Conservation (phyloP, 768 basidiomycete species). For the Piloderma croceum region DNA sequence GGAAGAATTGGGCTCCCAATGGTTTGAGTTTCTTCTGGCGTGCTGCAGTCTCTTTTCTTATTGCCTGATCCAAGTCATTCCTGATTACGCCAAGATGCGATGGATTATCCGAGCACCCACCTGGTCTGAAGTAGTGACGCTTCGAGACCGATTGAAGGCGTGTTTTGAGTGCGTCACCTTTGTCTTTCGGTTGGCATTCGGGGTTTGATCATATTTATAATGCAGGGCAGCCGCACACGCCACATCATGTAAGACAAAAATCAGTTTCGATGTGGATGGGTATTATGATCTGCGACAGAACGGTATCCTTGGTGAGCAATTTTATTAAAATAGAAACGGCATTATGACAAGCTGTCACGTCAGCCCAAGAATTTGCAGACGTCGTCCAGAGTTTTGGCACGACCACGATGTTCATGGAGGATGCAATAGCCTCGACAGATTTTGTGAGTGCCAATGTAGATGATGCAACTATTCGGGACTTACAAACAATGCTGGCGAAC, state of each 20-base stretch:
- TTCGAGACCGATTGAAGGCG: slow-evolving; percentile 54
- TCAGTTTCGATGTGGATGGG: slow-evolving; percentile 33
- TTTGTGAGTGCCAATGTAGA: slow-evolving; percentile 47
- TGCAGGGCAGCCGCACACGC: slow-evolving; percentile 63
- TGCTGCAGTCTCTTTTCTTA: neutral
- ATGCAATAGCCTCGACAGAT: slow-evolving; percentile 63
- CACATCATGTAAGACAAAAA: slow-evolving; percentile 48
- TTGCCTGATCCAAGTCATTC: slow-evolving; percentile 53
- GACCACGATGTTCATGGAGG: slow-evolving; percentile 22
- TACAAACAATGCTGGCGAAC: slow-evolving; percentile 6
- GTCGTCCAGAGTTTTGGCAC: slow-evolving; percentile 44
- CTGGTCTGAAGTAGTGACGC: slow-evolving; percentile 44
- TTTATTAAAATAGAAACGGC: neutral
- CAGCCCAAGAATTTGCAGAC: slow-evolving; percentile 52
- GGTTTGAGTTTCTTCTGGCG: slow-evolving; percentile 35
- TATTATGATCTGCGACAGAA: slow-evolving; percentile 62
- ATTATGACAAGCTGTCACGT: neutral
- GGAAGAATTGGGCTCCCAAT: slow-evolving; percentile 64
- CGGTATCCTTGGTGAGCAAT: slow-evolving; percentile 40
- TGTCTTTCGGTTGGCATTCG: neutral
- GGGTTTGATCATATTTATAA: slow-evolving; percentile 8
- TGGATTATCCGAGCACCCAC: slow-evolving; percentile 72
- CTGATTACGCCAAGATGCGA: slow-evolving; percentile 71
- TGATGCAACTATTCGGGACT: slow-evolving; percentile 4
- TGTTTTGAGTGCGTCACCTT: slow-evolving; percentile 60